These are phyloP conservation scores for Aspergillus jensenii DNA, from an alignment of 2,329 filamentous ascomycete genomes.

Conservation along the genomic window DNA sequence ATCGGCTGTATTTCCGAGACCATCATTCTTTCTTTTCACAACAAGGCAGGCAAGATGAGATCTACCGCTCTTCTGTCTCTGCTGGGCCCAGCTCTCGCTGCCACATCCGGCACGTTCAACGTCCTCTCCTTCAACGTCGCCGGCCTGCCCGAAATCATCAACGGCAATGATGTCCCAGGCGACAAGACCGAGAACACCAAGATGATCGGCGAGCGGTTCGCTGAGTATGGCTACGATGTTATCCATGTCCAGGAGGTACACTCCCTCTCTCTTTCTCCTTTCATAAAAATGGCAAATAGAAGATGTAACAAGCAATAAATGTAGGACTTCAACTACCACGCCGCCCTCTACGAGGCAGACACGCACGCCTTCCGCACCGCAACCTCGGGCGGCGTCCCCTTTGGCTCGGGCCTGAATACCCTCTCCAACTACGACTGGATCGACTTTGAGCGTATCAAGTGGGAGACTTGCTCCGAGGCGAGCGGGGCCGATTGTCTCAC, in stretches of 20 bases:
- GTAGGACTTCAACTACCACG: slow-evolving; percentile 67
- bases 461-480: slow-evolving; percentile 52
- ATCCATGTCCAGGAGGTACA: slow-evolving; percentile 64
- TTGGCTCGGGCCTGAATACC: slow-evolving; percentile 66
- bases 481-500: slow-evolving; percentile 63
- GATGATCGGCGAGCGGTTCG: slow-evolving; percentile 57
- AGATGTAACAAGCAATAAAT: neutral
- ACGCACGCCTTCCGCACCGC: slow-evolving; percentile 55
- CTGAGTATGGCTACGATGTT: slow-evolving; percentile 59
- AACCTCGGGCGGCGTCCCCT: slow-evolving; percentile 63
- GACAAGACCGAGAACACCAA: slow-evolving; percentile 61
- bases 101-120: neutral
- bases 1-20: too few relatives aligned
- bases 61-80: neutral
- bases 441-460: slow-evolving; percentile 58
- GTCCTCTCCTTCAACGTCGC: slow-evolving; percentile 61
- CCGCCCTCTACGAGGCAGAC: slow-evolving; percentile 59
- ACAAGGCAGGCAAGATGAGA: neutral
- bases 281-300: neutral
- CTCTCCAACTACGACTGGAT: slow-evolving; percentile 60
- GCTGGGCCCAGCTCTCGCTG: neutral
- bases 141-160: slow-evolving; percentile 54
- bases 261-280: neutral
- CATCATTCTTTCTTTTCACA: neutral
- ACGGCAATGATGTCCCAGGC: slow-evolving; percentile 61